Percentiles rank a stretch among this genome's conserved stretches.
phyloP scores from a whole-genome alignment of 257 asterid species.

The Buddleja alternifolia region DNA sequence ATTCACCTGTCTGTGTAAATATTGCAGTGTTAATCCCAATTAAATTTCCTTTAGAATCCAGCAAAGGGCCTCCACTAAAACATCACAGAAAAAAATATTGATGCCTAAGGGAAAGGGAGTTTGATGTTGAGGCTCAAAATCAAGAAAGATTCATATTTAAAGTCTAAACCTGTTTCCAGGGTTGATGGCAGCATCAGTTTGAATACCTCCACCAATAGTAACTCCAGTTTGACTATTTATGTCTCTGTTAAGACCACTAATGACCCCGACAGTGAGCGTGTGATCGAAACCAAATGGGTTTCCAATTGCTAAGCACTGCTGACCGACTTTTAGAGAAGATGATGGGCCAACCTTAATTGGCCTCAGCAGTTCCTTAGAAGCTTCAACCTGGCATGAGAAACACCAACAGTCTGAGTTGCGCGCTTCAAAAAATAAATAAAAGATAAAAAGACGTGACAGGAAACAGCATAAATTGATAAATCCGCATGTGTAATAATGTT shows the following conservation, averaged over 20 bases:
- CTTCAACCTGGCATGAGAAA: conserved; percentile 64
- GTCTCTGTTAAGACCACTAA: conserved; percentile 94
- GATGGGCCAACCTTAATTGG: conserved; percentile 83
- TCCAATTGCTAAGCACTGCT: conserved; percentile 93
- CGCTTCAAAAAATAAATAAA: neutral
- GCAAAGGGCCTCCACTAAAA: conserved; percentile 91
- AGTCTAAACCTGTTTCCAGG: conserved; percentile 90
- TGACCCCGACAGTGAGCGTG: conserved; percentile 95
- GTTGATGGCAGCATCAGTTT: conserved; percentile 98
- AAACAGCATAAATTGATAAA: neutral
- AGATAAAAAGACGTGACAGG: neutral
- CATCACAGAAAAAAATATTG: conserved; percentile 19
- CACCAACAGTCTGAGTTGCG: neutral
- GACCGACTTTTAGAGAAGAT: conserved; percentile 84
- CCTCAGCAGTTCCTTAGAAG: conserved; percentile 74
- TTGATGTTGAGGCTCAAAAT: neutral
- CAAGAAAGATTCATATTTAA: neutral
- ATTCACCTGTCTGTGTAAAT: conserved; percentile 86
- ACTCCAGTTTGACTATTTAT: conserved; percentile 95
- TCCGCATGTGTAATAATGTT: too few relatives aligned
- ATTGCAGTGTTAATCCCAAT: conserved; percentile 97
- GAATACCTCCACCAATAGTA: conserved; percentile 94
- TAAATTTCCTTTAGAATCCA: conserved; percentile 87
- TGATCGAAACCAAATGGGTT: conserved; percentile 98
- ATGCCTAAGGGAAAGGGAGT: neutral